phyloP scores from a whole-genome alignment of 2,329 filamentous ascomycete genomes.

The Penicillium italicum region DNA sequence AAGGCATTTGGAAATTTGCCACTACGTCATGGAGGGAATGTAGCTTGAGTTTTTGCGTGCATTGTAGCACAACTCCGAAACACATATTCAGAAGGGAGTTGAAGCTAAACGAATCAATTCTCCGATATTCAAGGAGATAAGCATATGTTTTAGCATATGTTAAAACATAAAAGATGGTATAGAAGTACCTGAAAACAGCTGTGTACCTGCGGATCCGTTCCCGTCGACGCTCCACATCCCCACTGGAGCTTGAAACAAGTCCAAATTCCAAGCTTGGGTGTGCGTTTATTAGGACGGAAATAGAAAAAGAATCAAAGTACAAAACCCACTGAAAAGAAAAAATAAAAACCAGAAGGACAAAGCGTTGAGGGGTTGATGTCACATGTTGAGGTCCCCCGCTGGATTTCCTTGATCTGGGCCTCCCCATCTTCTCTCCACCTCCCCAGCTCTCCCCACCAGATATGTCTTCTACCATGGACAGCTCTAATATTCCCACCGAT shows the following conservation, averaged over 20 bases:
- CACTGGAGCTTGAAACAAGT: neutral
- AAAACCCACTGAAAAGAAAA: neutral
- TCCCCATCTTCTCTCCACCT: conserved; percentile 1
- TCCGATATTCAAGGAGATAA: too few relatives aligned
- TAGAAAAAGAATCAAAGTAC: neutral
- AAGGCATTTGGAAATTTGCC: neutral
- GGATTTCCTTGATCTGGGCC: conserved; percentile 10
- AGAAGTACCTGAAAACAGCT: neutral
- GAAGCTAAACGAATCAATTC: neutral
- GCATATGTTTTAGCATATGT: too few relatives aligned
- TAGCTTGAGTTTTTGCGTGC: neutral
- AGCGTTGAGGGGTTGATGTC: conserved; percentile 17
- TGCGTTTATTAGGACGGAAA: neutral
- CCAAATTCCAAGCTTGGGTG: neutral
- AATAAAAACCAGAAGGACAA: neutral
- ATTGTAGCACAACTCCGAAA: neutral
- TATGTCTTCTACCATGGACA: conserved; percentile 6
- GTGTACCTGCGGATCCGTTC: conserved; percentile 7
- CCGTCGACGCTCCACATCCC: conserved; percentile 7
- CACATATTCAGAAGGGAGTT: neutral
- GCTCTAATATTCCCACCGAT: conserved; percentile 13
- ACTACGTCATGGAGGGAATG: neutral
- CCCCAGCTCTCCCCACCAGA: conserved; percentile 3
- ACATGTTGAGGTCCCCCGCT: conserved; percentile 14
- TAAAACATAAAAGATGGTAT: too few relatives aligned